Conservation (phyloP, 2,329 filamentous ascomycete species). For the Colletotrichum sidae region DNA sequence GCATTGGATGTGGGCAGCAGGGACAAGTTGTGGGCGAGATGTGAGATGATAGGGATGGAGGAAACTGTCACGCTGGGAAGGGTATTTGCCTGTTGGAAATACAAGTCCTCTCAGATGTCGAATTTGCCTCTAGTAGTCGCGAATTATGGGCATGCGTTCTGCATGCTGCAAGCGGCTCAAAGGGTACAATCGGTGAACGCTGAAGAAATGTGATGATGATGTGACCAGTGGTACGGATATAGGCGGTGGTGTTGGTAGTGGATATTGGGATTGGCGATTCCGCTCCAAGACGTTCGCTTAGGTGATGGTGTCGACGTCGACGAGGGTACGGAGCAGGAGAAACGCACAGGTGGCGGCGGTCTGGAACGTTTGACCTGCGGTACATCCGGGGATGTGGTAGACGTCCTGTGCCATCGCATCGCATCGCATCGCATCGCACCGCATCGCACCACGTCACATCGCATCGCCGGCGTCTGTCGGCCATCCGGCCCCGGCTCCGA, state of each 20-base stretch:
- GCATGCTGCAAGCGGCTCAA: constrained; percentile 24
- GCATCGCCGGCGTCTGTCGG: constrained; percentile 9
- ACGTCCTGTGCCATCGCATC: too few relatives aligned
- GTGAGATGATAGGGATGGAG: not conserved
- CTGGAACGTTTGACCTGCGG: too few relatives aligned
- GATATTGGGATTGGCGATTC: not conserved
- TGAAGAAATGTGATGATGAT: constrained; percentile 19
- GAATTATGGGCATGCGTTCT: not conserved
- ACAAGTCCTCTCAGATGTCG: constrained; percentile 15
- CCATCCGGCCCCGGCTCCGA: constrained; percentile 31
- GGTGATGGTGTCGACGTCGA: constrained; percentile 12
- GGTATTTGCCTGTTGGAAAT: not conserved
- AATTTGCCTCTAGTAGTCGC: not conserved
- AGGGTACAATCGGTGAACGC: constrained; percentile 7
- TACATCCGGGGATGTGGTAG: too few relatives aligned
- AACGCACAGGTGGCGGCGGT: constrained; percentile 14
- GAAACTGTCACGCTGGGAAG: constrained; percentile 33
- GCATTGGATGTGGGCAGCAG: not conserved
- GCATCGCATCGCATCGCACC: too few relatives aligned
- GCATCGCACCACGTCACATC: too few relatives aligned
- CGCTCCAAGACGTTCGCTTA: constrained; percentile 1
- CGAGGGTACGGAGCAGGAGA: not conserved
- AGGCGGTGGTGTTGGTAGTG: not conserved
- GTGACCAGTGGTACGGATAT: not conserved
- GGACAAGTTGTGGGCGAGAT: not conserved